Conservation (phyloP, 306 rosid genomes). For the Sphenostylis stenocarpa region DNA sequence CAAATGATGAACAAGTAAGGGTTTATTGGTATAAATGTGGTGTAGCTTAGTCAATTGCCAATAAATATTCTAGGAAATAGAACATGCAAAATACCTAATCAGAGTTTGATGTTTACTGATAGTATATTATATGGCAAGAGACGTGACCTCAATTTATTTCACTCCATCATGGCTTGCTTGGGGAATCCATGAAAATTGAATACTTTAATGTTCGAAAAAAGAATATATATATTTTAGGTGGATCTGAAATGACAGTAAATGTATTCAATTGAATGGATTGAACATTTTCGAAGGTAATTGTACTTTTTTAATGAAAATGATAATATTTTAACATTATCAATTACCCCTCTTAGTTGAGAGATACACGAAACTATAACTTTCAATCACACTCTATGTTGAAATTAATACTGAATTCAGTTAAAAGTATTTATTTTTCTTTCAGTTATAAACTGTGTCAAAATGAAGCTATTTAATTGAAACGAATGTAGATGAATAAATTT, state of each 20-base stretch:
- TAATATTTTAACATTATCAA: background rate
- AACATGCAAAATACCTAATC: background rate
- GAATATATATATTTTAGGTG: background rate
- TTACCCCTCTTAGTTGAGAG: slow-evolving; percentile 9
- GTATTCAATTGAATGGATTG: background rate
- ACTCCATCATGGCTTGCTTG: background rate
- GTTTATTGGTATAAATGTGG: background rate
- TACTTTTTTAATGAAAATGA: background rate
- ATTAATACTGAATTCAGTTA: background rate
- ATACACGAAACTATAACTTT: slow-evolving; percentile 26
- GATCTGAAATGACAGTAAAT: slow-evolving; percentile 12
- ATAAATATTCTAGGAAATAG: background rate
- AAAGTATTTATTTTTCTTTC: background rate
- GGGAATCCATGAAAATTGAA: background rate
- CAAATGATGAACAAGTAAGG: background rate
- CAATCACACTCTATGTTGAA: slow-evolving; percentile 19
- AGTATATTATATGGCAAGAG: background rate
- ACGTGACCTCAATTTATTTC: background rate
- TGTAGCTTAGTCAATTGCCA: background rate
- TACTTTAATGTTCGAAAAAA: background rate
- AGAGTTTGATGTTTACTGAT: background rate
- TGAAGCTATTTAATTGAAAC: background rate
- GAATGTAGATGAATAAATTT: background rate
- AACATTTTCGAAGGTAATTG: background rate
- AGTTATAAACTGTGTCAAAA: background rate